Conservation (phyloP, 1,284 basidiomycete genomes). For the Ceratobasidium sp. region DNA sequence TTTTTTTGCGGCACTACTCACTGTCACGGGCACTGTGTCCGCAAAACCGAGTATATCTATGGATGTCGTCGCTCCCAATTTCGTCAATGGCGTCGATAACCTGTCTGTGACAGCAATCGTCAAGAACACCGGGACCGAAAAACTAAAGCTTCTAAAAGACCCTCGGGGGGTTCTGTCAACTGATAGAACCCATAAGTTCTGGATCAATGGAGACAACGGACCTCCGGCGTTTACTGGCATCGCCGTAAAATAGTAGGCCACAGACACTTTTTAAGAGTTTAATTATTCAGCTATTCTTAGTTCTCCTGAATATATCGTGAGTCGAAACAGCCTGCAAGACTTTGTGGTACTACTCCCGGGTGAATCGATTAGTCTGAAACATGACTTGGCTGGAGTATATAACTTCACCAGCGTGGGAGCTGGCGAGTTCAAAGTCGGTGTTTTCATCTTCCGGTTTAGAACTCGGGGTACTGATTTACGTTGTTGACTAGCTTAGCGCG, state of each 20-base stretch:
- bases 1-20: background rate
- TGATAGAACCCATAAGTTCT: background rate
- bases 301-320: slow-evolving; percentile 1
- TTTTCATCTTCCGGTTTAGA: background rate
- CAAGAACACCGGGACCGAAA: slow-evolving; percentile 2
- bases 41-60: background rate
- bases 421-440: slow-evolving; percentile 2
- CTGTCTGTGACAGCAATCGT: background rate
- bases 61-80: background rate
- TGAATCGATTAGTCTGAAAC: background rate
- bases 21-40: background rate
- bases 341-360: background rate
- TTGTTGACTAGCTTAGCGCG: background rate
- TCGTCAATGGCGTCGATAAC: background rate
- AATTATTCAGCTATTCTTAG: background rate
- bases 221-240: slow-evolving; percentile 4
- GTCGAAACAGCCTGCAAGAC: background rate
- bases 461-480: background rate
- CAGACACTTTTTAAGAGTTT: background rate
- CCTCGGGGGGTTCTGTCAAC: slow-evolving; percentile 1
- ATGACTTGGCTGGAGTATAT: slow-evolving; percentile 11
- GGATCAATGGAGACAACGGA: background rate
- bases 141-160: background rate
- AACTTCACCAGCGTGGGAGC: slow-evolving; percentile 4
- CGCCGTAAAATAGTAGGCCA: background rate